These are phyloP conservation scores for Musa schizocarpa DNA, from an alignment of 176 grass and related monocot species.

Conservation along the genomic window DNA sequence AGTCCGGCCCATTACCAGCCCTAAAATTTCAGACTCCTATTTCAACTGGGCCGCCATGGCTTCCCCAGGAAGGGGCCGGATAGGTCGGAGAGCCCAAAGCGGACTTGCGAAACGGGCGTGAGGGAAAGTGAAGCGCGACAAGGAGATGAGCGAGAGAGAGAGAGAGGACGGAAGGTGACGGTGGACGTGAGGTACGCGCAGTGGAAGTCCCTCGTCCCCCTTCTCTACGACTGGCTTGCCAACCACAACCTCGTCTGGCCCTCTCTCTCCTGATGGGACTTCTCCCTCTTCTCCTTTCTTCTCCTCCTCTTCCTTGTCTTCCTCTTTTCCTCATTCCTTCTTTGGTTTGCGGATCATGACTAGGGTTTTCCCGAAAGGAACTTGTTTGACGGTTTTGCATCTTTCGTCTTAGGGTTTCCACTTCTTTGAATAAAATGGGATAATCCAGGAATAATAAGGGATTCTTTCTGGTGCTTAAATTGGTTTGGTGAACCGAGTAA, in stretches of 20 bases:
- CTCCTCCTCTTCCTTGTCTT: neutral
- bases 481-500: neutral
- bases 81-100: too few relatives aligned
- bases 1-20: too few relatives aligned
- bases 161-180: conserved; percentile 37
- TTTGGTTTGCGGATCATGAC: too few relatives aligned
- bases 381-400: neutral
- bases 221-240: conserved; percentile 72
- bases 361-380: conserved; percentile 24
- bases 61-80: too few relatives aligned
- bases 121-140: neutral
- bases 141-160: conserved; percentile 29
- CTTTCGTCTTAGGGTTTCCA: neutral
- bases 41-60: too few relatives aligned
- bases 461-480: too few relatives aligned
- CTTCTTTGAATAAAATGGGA: too few relatives aligned
- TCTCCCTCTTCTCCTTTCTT: neutral
- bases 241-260: too few relatives aligned
- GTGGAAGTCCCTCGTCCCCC: conserved; percentile 82
- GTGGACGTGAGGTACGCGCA: conserved; percentile 66
- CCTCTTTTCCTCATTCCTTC: neutral
- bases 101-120: conserved; percentile 18
- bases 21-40: too few relatives aligned
- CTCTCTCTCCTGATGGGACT: conserved; percentile 52
- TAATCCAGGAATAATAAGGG: too few relatives aligned